Base-by-base conservation (phyloP, 2,329 filamentous ascomycete genomes). In the Colletotrichum orbiculare region DNA sequence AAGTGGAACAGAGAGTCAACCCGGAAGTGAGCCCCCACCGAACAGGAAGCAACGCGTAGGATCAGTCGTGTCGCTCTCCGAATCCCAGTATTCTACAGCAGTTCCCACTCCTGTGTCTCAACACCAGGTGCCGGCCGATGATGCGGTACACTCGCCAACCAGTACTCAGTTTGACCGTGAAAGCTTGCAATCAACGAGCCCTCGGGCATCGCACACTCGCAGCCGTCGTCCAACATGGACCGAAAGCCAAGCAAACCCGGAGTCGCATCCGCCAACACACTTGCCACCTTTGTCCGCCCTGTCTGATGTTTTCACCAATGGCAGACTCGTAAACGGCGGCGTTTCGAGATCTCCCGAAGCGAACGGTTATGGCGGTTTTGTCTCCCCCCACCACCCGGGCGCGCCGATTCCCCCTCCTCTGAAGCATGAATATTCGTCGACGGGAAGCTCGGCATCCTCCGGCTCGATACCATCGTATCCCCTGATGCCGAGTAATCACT, bases 221-320 rank as follows among this genome's bases (percentile, higher is more conserved):
- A 56, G 47, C 6, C 65, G 66, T 17, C 66, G 61, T 8, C 67
- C 67, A 17, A 54, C 67, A 11, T 69, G 67, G 67, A 57, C 60
- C 11, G 61, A 66, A 2, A 59, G 33, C 4, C 61, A 55, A 13
- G 25, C 34, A 1, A 52, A 25, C 13, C 37, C 61, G n/a, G 65
- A 69, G n/a, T n/a, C 50, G 4, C 17, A 66, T 49, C 42, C 71
- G 17, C 76, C 78, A 11, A 48, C 57, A 11, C 75, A 76, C 39
- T 73, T 85, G 3, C 83, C 83, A 5, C 81, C 82, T 0, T 70
- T 85, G 7, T 83, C 80, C 2, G 80, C 84, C 63, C 77, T 85
- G 70, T 25, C 25, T 25, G 25, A 25, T 5, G 25, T 25, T 25
- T 25, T 25, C 25, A 75, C 85, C 38, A 81, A 82, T n/a, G 73